Percentiles rank a stretch among this genome's conserved stretches.
Evolutionary conservation across 495 filamentous ascomycete species (phyloP).

Genomic region (Penicillium arizonense): DNA sequence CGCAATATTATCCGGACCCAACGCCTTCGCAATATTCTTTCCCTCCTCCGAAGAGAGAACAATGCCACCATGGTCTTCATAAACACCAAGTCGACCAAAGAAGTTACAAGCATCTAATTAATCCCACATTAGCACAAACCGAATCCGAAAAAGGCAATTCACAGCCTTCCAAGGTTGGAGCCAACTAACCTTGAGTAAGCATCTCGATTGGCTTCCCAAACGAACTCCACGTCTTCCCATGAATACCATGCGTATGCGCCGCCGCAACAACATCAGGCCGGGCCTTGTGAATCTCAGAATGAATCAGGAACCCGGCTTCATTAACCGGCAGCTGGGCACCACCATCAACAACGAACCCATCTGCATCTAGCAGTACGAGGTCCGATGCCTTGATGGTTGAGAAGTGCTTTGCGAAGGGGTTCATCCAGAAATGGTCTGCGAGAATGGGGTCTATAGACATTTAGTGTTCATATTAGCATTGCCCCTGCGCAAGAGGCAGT

Average conservation of each 20-base stretch:
- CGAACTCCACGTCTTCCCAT: constrained; percentile 47
- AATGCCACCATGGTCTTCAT: constrained; percentile 52
- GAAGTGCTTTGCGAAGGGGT: constrained; percentile 61
- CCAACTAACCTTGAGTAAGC: constrained; percentile 42
- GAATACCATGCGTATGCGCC: constrained; percentile 48
- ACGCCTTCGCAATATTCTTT: constrained; percentile 52
- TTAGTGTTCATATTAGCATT: constrained; percentile 8
- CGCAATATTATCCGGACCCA: constrained; percentile 62
- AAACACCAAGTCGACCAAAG: constrained; percentile 50
- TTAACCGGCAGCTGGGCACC: constrained; percentile 54
- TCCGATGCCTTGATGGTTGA: constrained; percentile 49
- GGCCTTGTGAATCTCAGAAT: constrained; percentile 50
- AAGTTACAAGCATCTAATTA: constrained; percentile 57
- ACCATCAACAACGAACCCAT: constrained; percentile 51
- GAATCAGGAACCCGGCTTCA: constrained; percentile 70
- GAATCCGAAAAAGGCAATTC: no score
- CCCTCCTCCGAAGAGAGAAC: constrained; percentile 64
- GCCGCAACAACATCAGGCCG: constrained; percentile 51
- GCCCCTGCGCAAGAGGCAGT: no score
- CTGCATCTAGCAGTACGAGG: constrained; percentile 49
- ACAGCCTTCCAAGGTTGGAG: neutral
- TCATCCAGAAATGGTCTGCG: constrained; percentile 65
- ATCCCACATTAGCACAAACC: constrained; percentile 1
- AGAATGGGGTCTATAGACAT: constrained; percentile 41
- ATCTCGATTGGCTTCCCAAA: constrained; percentile 50